These are phyloP conservation scores for Fusarium sp. DNA, from an alignment of 2,329 filamentous ascomycete species.

Conservation along the genomic window DNA sequence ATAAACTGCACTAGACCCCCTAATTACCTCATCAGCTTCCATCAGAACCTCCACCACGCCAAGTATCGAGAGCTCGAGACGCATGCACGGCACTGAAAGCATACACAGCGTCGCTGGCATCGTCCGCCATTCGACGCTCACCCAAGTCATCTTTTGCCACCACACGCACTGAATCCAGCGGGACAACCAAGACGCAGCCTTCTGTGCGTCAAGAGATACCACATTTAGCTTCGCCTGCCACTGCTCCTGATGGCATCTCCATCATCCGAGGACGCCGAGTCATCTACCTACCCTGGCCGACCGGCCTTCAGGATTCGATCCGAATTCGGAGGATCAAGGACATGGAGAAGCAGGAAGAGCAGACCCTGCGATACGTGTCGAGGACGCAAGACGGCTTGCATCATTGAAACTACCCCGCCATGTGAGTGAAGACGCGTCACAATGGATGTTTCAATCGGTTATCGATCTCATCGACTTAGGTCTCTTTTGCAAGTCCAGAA, in stretches of 20 bases:
- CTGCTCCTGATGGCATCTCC: conserved; percentile 2
- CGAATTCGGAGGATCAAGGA: conserved; percentile 47
- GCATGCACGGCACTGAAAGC: not conserved
- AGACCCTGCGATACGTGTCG: conserved; percentile 56
- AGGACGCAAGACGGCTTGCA: conserved; percentile 55
- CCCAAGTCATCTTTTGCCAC: not conserved
- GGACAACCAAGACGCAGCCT: not conserved
- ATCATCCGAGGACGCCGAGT: not conserved
- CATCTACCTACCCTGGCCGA: not conserved
- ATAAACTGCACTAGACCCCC: not conserved
- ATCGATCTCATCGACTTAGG: not conserved
- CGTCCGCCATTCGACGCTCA: not conserved
- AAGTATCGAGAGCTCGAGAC: not conserved
- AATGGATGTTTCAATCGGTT: not conserved
- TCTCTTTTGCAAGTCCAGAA: conserved; percentile 22
- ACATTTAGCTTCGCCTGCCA: not conserved
- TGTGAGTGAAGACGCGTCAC: conserved; percentile 46
- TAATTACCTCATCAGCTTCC: not conserved
- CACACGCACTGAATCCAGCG: not conserved
- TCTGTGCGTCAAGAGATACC: not conserved
- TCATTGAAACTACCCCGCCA: conserved; percentile 54
- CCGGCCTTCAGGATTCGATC: conserved; percentile 37
- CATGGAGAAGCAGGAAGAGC: conserved; percentile 54
- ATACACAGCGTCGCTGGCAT: not conserved
- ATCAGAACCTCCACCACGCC: conserved; percentile 5